Conservation (phyloP, 2,329 filamentous ascomycete species). For the Boeremia exigua region DNA sequence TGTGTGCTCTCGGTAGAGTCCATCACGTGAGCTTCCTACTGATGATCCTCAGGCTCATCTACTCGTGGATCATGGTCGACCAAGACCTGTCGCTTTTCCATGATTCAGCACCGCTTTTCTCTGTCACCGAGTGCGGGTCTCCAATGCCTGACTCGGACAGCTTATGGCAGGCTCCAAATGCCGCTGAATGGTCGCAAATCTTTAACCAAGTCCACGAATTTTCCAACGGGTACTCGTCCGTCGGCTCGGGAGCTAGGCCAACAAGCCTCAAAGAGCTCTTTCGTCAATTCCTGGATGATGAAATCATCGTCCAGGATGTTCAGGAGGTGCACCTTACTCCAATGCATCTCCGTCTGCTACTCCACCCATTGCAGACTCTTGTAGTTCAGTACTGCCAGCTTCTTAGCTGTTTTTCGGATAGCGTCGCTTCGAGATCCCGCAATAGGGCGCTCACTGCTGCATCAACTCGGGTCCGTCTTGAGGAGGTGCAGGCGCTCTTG, state of each 20-base stretch:
- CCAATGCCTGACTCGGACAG: slow-evolving; percentile 69
- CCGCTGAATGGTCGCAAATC: slow-evolving; percentile 64
- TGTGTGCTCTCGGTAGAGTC: slow-evolving; percentile 15
- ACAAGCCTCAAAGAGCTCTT: slow-evolving; percentile 70
- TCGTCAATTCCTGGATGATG: slow-evolving; percentile 70
- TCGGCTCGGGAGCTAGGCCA: slow-evolving; percentile 60
- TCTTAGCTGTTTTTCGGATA: slow-evolving; percentile 68
- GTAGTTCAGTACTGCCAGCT: slow-evolving; percentile 70
- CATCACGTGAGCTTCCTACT: slow-evolving; percentile 35
- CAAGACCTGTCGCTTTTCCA: slow-evolving; percentile 61
- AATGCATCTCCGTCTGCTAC: slow-evolving; percentile 68
- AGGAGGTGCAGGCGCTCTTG: slow-evolving; percentile 69
- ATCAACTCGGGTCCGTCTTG: slow-evolving; percentile 65
- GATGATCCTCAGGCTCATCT: slow-evolving; percentile 62
- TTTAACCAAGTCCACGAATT: slow-evolving; percentile 67
- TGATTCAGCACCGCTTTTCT: slow-evolving; percentile 59
- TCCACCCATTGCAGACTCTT: slow-evolving; percentile 71
- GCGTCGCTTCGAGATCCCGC: slow-evolving; percentile 53
- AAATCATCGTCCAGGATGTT: slow-evolving; percentile 57
- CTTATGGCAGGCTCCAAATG: slow-evolving; percentile 67
- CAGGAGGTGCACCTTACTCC: slow-evolving; percentile 59
- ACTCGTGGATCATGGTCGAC: slow-evolving; percentile 77
- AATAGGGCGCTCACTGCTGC: slow-evolving; percentile 62
- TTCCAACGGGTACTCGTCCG: slow-evolving; percentile 59
- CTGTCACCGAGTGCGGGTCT: slow-evolving; percentile 68